Evolutionary conservation across 352 stramenopile species (phyloP), one percentile per base, ranked within the genome.

Genomic region (Globisporangium alternatum): DNA sequence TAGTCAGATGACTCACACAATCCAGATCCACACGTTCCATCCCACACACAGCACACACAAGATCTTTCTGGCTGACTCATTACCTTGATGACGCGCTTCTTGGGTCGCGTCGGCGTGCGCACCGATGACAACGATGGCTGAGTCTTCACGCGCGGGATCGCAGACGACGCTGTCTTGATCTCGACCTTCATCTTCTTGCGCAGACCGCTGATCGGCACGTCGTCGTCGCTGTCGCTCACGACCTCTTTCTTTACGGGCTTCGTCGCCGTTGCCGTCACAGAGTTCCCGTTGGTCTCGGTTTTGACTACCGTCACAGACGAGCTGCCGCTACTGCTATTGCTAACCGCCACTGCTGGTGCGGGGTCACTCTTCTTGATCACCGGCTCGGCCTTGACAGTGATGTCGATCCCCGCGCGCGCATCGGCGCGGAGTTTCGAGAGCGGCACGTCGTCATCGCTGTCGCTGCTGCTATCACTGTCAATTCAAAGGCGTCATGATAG

Each of bases 401-500:
- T 56, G 37, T 68, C 66, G 37, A 68, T 64, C 39, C 64, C 64
- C n/a, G 64, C 62, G 28, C 62, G 62, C n/a, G 62, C 62, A 41
- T 68, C 62, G 12, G 62, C 62, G 55, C 82, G 78, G 48, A 95
- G 62, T 52, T 86, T 75, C n/a, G 84, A 85, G 44, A 95, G 72
- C 58, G 86, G 86, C 2, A 93, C 60, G 64, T 95, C 81, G 66
- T 92, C 84, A 64, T 93, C 86, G 64, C 84, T 92, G 64, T 91
- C 82, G 55, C 80, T 90, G 57, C 86, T 81, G 64, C 80, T 88
- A 25, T 35, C 43, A 49, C 54, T 67, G 61, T 4, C 17, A 10
- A 48, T 44, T 13, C 12, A 57, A 2, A 25, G 25, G 30, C 25
- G 33, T 12, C 19, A 60, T 69, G 41, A 3, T n/a, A n/a, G 53